Evolutionary conservation across 2,329 filamentous ascomycete genomes (phyloP), one percentile per base, ranked within the genome.

Genomic region (Phoma sp.): DNA sequence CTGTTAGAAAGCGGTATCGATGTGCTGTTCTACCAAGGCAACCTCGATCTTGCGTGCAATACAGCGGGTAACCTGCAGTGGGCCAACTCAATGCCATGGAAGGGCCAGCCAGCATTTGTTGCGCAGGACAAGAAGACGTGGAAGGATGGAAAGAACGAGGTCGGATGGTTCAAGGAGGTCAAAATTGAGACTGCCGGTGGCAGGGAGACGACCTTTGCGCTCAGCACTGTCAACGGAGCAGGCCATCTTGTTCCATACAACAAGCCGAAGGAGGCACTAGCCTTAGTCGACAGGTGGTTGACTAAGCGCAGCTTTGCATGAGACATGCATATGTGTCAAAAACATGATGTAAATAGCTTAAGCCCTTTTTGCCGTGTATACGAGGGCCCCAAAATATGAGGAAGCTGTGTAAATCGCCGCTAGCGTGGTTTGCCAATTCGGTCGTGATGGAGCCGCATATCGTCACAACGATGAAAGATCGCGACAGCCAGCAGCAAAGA

Each of bases 51-150:
- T 41, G 75, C 73, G 7, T 78, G 75, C 48, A 78, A 78, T 47
- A 76, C 75, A 6, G 74, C 74, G 9, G 74, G 75, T 0, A 77
- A 75, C 37, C 66, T 55, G 48, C 64, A 74, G 25, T 78, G 73
- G 73, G 75, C 77, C 14, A 73, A 71, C 14, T 70, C 66, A 8
- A 69, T 80, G 67, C 55, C 65, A 2, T 81, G 78, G 78, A 77
- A 75, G 46, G 77, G 77, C 1, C 77, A 79, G 61, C 67, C 77
- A 2, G 75, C 73, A 9, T 80, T 79, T 61, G 71, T 70, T 0
- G 64, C 72, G 6, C 68, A 75, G 60, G 40, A 59, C 9, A 69
- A 68, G 58, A 57, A 55, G 44, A 29, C 25, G 5, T 73, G 70
- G 70, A 62, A 60, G 49, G 44, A 62, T 36, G 63, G 55, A 1